A percentile compares a stretch with the other conserved stretches of the same genome.
phyloP scores from a whole-genome alignment of 768 basidiomycete species.

The Suillus spraguei region DNA sequence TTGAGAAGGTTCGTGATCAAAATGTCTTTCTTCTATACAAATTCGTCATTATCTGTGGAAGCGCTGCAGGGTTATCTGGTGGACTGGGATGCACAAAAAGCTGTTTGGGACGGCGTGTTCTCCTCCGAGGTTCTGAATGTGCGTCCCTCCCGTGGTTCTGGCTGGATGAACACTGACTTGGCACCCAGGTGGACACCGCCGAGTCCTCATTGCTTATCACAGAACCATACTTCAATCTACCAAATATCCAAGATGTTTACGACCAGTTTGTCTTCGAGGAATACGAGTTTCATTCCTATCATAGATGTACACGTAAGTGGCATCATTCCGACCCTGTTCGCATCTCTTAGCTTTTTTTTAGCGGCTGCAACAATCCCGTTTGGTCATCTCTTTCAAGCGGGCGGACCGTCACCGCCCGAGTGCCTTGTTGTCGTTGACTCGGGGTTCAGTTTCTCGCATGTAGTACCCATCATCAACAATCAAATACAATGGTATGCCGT shows the following conservation, averaged over 20 bases:
- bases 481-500: constrained; percentile 79
- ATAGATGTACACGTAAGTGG: constrained; percentile 77
- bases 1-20: constrained; percentile 70
- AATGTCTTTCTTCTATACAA: constrained; percentile 2
- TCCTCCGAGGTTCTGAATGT: constrained; percentile 71
- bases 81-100: constrained; percentile 96
- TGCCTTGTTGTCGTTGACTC: constrained; percentile 85
- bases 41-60: constrained; percentile 22
- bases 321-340: constrained; percentile 21
- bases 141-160: constrained; percentile 21
- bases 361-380: constrained; percentile 81
- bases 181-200: constrained; percentile 66
- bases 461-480: constrained; percentile 80
- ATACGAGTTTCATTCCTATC: constrained; percentile 88
- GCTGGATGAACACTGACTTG: constrained; percentile 15
- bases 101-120: constrained; percentile 91
- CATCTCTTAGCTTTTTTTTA: constrained; percentile 36
- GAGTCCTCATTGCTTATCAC: constrained; percentile 82
- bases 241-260: constrained; percentile 89
- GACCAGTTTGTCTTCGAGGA: constrained; percentile 98
- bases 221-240: constrained; percentile 93
- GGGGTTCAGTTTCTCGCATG: constrained; percentile 94
- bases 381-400: constrained; percentile 65
- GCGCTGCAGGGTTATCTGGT: constrained; percentile 79
- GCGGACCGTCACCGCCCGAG: constrained; percentile 59